phyloP scores from a whole-genome alignment of 108 stramenopile genomes.

The Thalassiosira profunda region DNA sequence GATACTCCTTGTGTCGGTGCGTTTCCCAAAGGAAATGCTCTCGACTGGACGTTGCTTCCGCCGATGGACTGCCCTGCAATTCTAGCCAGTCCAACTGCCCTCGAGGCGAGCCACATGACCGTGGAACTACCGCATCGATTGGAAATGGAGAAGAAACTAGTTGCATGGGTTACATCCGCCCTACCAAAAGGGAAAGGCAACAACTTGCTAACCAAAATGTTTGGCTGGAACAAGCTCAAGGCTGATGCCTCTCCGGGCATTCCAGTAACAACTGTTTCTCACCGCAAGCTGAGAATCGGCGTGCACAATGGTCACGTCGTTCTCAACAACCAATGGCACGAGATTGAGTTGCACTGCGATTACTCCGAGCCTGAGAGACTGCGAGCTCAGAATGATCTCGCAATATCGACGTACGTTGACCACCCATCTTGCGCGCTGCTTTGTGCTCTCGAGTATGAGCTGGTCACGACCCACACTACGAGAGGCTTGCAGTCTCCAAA shows the following conservation, averaged over 20 bases:
- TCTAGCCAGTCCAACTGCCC: no score
- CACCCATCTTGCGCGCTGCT: background rate
- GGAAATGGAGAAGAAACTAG: background rate
- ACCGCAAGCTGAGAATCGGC: background rate
- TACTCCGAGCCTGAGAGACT: background rate
- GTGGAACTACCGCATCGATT: slow-evolving; percentile 4
- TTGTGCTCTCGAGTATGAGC: background rate
- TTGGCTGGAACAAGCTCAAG: no score
- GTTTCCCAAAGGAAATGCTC: background rate
- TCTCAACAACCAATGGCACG: background rate
- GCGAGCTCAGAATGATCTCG: background rate
- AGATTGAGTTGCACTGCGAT: background rate
- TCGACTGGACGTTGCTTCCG: slow-evolving; percentile 13
- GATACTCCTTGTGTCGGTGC: slow-evolving; percentile 23
- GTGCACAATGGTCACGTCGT: background rate
- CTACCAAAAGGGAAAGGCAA: background rate
- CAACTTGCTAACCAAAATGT: no score
- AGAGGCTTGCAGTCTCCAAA: background rate
- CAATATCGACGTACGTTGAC: background rate
- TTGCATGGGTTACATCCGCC: background rate
- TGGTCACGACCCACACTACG: background rate
- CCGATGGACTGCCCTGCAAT: no score
- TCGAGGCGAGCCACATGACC: background rate
- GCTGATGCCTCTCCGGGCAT: no score
- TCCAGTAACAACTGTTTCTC: no score